Evolutionary conservation across 2,329 filamentous ascomycete species (phyloP).

Genomic region (Ophiostoma populinum): DNA sequence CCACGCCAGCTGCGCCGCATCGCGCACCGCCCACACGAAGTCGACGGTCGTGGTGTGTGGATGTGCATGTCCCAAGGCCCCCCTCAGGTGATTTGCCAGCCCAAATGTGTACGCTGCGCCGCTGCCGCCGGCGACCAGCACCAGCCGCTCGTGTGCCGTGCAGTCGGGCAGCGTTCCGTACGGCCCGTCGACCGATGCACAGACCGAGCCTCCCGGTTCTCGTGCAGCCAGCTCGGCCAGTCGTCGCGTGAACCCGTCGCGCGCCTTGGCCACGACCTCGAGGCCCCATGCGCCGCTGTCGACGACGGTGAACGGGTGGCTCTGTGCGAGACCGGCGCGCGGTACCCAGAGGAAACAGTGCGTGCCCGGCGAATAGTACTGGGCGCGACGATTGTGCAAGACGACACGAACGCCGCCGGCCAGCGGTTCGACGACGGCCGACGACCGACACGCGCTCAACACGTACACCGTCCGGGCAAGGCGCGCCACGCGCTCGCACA

Average conservation of each 20-base stretch:
- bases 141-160: slow-evolving; percentile 4
- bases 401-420: slow-evolving; percentile 27
- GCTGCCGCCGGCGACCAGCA: slow-evolving; percentile 10
- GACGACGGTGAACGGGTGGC: slow-evolving; percentile 42
- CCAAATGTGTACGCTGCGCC: slow-evolving; percentile 10
- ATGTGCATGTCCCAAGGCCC: slow-evolving; percentile 1
- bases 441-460: slow-evolving; percentile 20
- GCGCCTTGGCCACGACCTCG: slow-evolving; percentile 35
- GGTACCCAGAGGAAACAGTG: slow-evolving; percentile 46
- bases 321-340: slow-evolving; percentile 30
- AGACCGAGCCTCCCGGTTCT: not conserved
- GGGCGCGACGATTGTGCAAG: slow-evolving; percentile 23
- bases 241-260: slow-evolving; percentile 34
- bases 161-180: slow-evolving; percentile 8
- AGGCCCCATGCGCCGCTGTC: slow-evolving; percentile 22
- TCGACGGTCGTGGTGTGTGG: slow-evolving; percentile 2
- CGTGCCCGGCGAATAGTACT: slow-evolving; percentile 26
- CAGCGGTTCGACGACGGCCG: slow-evolving; percentile 25
- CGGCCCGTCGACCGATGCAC: slow-evolving; percentile 8
- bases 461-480: slow-evolving; percentile 14
- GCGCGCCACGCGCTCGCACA: slow-evolving; percentile 25
- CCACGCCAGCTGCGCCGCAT: slow-evolving; percentile 4
- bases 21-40: slow-evolving; percentile 10
- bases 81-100: slow-evolving; percentile 7
- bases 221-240: slow-evolving; percentile 28